Conservation (phyloP, 495 filamentous ascomycete species). For the Trichoderma virens region DNA sequence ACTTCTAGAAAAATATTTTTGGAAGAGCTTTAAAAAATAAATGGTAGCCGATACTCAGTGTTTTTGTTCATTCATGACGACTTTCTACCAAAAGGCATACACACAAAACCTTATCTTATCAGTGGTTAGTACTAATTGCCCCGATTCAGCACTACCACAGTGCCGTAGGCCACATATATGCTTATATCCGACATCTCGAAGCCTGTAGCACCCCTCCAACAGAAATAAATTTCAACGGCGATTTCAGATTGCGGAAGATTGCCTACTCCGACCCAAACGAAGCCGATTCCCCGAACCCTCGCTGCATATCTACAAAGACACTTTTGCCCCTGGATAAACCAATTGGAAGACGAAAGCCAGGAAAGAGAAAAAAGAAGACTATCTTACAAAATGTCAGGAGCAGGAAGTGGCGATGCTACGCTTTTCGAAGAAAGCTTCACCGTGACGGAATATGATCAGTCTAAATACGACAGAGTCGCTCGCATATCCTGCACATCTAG, state of each 20-base stretch:
- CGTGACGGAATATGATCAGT: conserved; percentile 63
- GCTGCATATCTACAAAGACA: background rate
- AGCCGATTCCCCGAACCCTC: background rate
- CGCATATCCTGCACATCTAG: conserved; percentile 66
- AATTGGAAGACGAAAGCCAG: no score
- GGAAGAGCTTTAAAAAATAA: no score
- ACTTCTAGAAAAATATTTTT: no score
- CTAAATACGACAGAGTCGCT: conserved; percentile 92
- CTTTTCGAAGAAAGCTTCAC: conserved; percentile 91
- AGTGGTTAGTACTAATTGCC: background rate
- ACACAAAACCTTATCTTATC: background rate
- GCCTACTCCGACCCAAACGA: background rate
- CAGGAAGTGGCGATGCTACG: conserved; percentile 61
- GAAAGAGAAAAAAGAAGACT: no score
- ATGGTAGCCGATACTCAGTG: no score
- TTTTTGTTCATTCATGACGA: no score
- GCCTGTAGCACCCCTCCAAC: background rate
- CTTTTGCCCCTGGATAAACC: no score
- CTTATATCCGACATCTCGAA: background rate
- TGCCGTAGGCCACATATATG: background rate
- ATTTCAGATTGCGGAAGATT: conserved; percentile 4
- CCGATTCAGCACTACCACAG: background rate
- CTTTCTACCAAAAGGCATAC: no score
- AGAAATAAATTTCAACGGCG: conserved; percentile 42
- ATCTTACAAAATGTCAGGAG: conserved; percentile 28